Evolutionary conservation across 1,284 basidiomycete species (phyloP).

Genomic region (Puccinia novopanici): DNA sequence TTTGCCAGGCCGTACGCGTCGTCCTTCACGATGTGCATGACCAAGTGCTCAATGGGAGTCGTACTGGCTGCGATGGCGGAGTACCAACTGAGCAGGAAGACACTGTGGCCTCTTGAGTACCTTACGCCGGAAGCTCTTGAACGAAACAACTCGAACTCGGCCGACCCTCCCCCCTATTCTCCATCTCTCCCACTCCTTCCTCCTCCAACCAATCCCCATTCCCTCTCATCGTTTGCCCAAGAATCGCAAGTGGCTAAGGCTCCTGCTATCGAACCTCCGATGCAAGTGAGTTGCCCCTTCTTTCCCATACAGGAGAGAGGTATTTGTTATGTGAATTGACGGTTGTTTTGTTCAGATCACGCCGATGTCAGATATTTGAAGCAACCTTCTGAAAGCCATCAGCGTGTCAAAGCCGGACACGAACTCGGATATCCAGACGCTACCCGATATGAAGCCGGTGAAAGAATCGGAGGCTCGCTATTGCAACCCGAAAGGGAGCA

Average conservation of each 20-base stretch:
- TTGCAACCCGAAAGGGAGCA: conserved; percentile 59
- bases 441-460: conserved; percentile 58
- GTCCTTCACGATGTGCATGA: too few relatives aligned
- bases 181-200: conserved; percentile 3
- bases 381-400: conserved; percentile 58
- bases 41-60: too few relatives aligned
- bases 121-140: conserved; percentile 45
- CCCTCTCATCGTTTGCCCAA: conserved; percentile 15
- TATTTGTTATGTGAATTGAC: neutral
- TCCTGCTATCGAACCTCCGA: conserved; percentile 25
- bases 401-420: conserved; percentile 60
- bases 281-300: neutral
- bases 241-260: conserved; percentile 14
- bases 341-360: conserved; percentile 53
- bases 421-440: conserved; percentile 57
- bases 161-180: conserved; percentile 35
- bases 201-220: neutral
- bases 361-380: conserved; percentile 58
- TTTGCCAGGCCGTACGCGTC: too few relatives aligned
- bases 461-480: conserved; percentile 59
- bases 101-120: conserved; percentile 48
- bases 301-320: neutral
- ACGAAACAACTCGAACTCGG: conserved; percentile 5
- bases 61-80: too few relatives aligned
- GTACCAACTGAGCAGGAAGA: too few relatives aligned